phyloP scores from a whole-genome alignment of 2,329 filamentous ascomycete species.

The Metarhizium rileyi region DNA sequence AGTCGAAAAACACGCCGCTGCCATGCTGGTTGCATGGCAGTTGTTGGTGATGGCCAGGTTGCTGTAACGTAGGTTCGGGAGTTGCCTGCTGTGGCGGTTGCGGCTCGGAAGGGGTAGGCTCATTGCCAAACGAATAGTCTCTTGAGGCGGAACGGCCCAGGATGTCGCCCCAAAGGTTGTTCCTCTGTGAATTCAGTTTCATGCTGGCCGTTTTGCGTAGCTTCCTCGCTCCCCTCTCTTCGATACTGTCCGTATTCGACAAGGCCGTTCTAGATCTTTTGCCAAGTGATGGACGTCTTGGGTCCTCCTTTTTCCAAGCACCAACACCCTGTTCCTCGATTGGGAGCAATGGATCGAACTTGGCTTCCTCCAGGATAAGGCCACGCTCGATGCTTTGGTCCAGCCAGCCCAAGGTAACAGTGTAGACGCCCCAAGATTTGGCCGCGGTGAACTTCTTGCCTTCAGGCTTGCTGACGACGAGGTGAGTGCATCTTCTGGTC shows the following conservation, averaged over 20 bases:
- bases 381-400: slow-evolving; percentile 72
- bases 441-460: slow-evolving; percentile 89
- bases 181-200: slow-evolving; percentile 69
- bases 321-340: slow-evolving; percentile 62
- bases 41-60: slow-evolving; percentile 3
- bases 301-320: slow-evolving; percentile 54
- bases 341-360: slow-evolving; percentile 68
- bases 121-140: slow-evolving; percentile 23
- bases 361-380: slow-evolving; percentile 82
- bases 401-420: slow-evolving; percentile 80
- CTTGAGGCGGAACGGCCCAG: slow-evolving; percentile 39
- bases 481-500: slow-evolving; percentile 75
- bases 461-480: slow-evolving; percentile 68
- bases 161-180: slow-evolving; percentile 87
- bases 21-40: slow-evolving; percentile 1
- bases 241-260: slow-evolving; percentile 28
- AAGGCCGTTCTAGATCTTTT: slow-evolving; percentile 50
- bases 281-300: slow-evolving; percentile 36
- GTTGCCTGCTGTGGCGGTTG: slow-evolving; percentile 5
- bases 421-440: slow-evolving; percentile 68
- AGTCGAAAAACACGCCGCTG: slow-evolving; percentile 41
- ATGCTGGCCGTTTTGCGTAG: slow-evolving; percentile 79
- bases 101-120: slow-evolving; percentile 9
- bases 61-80: slow-evolving; percentile 5
- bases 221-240: slow-evolving; percentile 59